These are phyloP conservation scores for Quercus dentata DNA, from an alignment of 306 rosid genomes.

Conservation along the genomic window DNA sequence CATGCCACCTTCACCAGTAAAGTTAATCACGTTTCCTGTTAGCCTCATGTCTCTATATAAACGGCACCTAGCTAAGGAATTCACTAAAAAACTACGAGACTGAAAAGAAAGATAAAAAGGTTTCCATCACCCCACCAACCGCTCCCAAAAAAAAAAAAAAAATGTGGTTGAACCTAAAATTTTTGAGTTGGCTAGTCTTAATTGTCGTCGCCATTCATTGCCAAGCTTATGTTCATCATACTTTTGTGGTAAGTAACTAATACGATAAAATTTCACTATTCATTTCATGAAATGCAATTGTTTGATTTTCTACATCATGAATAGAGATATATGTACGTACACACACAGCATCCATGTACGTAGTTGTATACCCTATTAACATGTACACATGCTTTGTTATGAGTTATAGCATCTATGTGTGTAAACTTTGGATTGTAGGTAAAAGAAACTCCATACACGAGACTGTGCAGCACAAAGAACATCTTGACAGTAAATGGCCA, in stretches of 20 bases:
- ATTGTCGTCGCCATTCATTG: conserved; percentile 17
- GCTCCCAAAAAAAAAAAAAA: too few species aligned
- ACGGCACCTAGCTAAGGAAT: too few species aligned
- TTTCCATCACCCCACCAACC: too few species aligned
- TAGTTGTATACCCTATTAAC: background rate
- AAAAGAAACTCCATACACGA: conserved; percentile 19
- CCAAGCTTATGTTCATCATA: conserved; percentile 17
- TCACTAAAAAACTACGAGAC: too few species aligned
- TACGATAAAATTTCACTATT: too few species aligned
- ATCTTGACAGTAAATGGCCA: conserved; percentile 48
- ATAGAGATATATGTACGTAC: too few species aligned
- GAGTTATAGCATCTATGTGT: background rate
- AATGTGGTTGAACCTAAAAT: background rate
- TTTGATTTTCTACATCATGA: too few species aligned
- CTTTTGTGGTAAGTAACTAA: conserved; percentile 21
- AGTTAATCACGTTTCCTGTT: too few species aligned
- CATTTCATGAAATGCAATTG: too few species aligned
- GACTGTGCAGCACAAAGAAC: conserved; percentile 41
- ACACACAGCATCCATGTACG: background rate
- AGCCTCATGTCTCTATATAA: too few species aligned
- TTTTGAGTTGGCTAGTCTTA: background rate
- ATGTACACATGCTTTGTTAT: background rate
- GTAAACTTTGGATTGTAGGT: conserved; percentile 3
- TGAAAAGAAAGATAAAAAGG: too few species aligned
- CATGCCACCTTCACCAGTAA: too few species aligned